These are phyloP conservation scores for Carallia pectinifolia DNA, from an alignment of 345 rosid genomes.

Conservation along the genomic window DNA sequence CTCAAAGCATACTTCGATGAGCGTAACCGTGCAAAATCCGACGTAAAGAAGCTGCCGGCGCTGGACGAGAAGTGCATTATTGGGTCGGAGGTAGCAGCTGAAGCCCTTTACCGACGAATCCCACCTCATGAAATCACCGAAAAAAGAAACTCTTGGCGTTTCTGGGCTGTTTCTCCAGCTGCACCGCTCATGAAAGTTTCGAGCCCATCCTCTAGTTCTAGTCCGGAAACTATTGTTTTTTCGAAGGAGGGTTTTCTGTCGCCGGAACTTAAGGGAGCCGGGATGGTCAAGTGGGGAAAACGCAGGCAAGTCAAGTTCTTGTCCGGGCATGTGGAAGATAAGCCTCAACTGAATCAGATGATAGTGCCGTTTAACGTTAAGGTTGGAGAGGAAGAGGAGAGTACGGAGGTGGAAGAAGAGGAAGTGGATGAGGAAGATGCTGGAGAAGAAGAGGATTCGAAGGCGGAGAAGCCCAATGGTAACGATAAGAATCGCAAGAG, in stretches of 20 bases:
- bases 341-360: not conserved
- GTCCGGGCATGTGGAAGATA: conserved; percentile 10
- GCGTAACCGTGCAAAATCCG: conserved; percentile 27
- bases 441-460: not conserved
- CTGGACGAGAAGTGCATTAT: conserved; percentile 66
- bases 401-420: conserved; percentile 12
- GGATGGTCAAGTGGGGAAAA: conserved; percentile 72
- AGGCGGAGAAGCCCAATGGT: not conserved
- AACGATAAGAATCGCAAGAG: conserved; percentile 9
- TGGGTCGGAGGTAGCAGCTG: conserved; percentile 52
- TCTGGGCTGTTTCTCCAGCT: conserved; percentile 52
- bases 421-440: not conserved
- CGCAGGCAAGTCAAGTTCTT: conserved; percentile 56
- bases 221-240: conserved; percentile 16
- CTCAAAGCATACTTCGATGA: conserved; percentile 48
- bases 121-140: conserved; percentile 48
- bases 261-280: conserved; percentile 47
- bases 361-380: not conserved
- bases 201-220: conserved; percentile 13
- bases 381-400: conserved; percentile 7
- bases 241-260: conserved; percentile 44
- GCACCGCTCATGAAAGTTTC: conserved; percentile 6
- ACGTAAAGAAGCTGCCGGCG: conserved; percentile 49
- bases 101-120: conserved; percentile 61
- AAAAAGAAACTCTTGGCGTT: conserved; percentile 44